Evolutionary conservation across 768 basidiomycete genomes (phyloP), one percentile per base, ranked within the genome.

Genomic region (Amanita thiersii): DNA sequence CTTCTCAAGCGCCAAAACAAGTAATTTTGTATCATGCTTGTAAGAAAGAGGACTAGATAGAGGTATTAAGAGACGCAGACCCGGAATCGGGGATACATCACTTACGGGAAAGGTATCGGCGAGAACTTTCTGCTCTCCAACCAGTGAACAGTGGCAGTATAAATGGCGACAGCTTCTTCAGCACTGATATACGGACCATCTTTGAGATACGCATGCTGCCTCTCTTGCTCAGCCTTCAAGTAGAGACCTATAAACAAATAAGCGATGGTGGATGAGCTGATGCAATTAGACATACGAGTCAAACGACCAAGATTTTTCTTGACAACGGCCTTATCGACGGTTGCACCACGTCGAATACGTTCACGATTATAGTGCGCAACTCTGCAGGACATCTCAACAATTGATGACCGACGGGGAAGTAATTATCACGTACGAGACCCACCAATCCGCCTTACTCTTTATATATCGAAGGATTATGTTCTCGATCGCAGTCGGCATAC

Each of bases 401-500:
- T 23, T 47, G 29, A 24, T 40, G 36, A 45, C 20, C 41, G 34
- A 14, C 31, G 15, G 17, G 32, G 26, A 28, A 12, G 14, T 17
- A 14, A 3, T 1, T 12, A 3, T 5, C 2, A 71, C 81, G 50
- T 60, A 84, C 69, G 87, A 93, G 59, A 85, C 85, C 91, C 92
- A 98, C 94, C 94, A 97, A 59, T 99, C 94, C 15, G 93, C 88
- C 70, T 99, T 99, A 65, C 84, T 87, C 73, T 99, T 99, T 75
- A 98, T 93, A 65, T 97, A 99, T 39, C 94, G 85, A 30, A 99
- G 64, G 48, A 99, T 97, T 61, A 99, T 97, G 61, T 98, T 98
- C 65, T 99, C 96, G 49, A 99, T 96, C 8, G 96, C 91, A 1
- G 96, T 97, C 0, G 92, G 92, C 96, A 98, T 98, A 28, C 96